A percentile compares a stretch with the other conserved stretches of the same genome.
phyloP scores from a whole-genome alignment of 345 rosid genomes.

The Salix purpurea region DNA sequence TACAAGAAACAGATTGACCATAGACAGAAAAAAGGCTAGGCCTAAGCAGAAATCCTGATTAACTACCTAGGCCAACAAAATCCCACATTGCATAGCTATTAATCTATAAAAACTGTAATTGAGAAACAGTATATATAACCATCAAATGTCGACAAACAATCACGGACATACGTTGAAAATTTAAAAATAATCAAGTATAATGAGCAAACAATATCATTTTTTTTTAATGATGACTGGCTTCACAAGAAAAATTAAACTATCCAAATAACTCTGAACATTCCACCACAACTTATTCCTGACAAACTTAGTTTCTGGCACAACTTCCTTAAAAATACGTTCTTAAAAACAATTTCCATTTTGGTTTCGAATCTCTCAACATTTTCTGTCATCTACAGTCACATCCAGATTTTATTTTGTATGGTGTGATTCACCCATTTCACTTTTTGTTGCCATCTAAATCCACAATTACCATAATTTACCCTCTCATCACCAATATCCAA shows the following conservation, averaged over 20 bases:
- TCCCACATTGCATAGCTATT: not conserved
- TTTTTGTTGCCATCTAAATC: not conserved
- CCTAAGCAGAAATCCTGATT: not conserved
- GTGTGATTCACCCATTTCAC: not conserved
- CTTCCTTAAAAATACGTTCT: not conserved
- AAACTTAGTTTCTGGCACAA: not conserved
- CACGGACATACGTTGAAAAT: not conserved
- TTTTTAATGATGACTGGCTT: not conserved
- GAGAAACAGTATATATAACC: not conserved
- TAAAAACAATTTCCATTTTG: not conserved
- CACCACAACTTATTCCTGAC: not conserved
- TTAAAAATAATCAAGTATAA: not conserved
- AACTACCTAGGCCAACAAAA: constrained; percentile 3
- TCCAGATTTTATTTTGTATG: not conserved
- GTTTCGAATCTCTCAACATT: not conserved
- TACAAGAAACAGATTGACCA: not conserved
- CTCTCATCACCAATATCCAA: not conserved
- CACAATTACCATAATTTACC: not conserved
- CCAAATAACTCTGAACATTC: not conserved
- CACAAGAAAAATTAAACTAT: not conserved
- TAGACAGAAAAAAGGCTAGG: not conserved
- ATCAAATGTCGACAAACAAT: not conserved
- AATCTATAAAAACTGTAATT: not conserved
- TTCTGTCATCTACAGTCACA: not conserved
- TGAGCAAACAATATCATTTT: not conserved